Conservation (phyloP, 73 alveolate genomes). For the Symbiodinium pilosum region DNA sequence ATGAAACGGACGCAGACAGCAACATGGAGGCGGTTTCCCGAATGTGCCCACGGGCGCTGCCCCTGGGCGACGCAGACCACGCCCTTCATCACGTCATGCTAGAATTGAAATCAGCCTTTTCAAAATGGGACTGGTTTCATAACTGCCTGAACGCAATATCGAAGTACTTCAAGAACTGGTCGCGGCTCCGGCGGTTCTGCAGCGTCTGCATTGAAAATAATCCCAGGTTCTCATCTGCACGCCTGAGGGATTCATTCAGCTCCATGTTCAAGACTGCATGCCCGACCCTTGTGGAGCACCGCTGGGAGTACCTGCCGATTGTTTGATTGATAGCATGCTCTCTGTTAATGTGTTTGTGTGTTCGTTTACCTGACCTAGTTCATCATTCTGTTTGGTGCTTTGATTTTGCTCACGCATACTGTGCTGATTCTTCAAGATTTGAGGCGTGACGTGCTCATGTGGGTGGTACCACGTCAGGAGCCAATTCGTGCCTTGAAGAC, state of each 20-base stretch:
- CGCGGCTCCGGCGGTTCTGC: background rate
- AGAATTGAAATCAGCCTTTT: background rate
- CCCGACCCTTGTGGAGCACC: conserved; percentile 16
- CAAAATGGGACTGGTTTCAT: background rate
- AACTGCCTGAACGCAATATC: background rate
- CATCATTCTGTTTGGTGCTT: background rate
- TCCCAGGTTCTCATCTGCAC: background rate
- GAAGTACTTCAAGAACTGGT: conserved; percentile 7
- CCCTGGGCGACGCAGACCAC: conserved; percentile 31
- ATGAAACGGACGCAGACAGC: background rate
- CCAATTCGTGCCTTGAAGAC: background rate
- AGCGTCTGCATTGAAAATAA: background rate
- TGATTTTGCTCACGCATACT: background rate
- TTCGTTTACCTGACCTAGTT: no score
- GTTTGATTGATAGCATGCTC: background rate
- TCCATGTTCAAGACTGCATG: conserved; percentile 9
- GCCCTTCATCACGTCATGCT: background rate
- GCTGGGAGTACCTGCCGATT: conserved; percentile 34
- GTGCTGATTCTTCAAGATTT: no score
- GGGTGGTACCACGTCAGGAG: background rate
- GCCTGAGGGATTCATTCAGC: background rate
- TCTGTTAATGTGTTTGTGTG: background rate
- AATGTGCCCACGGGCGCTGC: conserved; percentile 4
- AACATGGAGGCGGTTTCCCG: background rate
- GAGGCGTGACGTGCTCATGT: conserved; percentile 19